phyloP scores from a whole-genome alignment of 2,329 filamentous ascomycete genomes.

The Emergomyces africanus region DNA sequence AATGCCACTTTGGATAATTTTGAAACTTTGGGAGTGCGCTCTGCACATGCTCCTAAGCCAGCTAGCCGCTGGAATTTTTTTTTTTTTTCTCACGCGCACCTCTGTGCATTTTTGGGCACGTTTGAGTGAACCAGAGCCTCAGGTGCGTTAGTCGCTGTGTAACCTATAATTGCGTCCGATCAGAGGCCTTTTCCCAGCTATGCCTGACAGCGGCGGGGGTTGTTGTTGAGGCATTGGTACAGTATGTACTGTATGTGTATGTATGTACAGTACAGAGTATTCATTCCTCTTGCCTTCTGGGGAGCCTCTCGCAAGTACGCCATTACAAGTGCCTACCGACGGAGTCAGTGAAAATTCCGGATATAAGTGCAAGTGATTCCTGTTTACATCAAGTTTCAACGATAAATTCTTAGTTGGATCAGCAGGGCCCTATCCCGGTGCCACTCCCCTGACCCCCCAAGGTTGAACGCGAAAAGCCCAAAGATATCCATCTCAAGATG shows the following conservation, averaged over 20 bases:
- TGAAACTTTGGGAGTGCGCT: background rate
- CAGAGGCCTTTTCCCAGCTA: background rate
- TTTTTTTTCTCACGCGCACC: background rate
- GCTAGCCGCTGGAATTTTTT: background rate
- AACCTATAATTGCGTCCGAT: background rate
- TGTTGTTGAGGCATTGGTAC: background rate
- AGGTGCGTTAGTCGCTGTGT: background rate
- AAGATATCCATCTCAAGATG: background rate
- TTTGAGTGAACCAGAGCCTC: background rate
- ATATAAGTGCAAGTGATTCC: background rate
- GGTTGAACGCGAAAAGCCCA: background rate
- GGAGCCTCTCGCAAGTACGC: too few species aligned
- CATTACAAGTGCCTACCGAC: too few species aligned
- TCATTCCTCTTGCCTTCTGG: background rate
- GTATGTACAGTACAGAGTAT: too few species aligned
- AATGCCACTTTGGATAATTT: too few species aligned
- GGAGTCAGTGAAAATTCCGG: too few species aligned
- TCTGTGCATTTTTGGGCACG: background rate
- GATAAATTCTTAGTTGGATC: background rate
- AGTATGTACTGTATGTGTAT: too few species aligned
- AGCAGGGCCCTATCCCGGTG: background rate
- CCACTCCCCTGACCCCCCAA: too few species aligned
- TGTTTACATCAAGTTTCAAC: background rate
- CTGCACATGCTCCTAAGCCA: background rate
- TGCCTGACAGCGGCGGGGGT: background rate